Evolutionary conservation across 805 yeast species (phyloP).

Genomic region (Metahyphopichia silvanorum): DNA sequence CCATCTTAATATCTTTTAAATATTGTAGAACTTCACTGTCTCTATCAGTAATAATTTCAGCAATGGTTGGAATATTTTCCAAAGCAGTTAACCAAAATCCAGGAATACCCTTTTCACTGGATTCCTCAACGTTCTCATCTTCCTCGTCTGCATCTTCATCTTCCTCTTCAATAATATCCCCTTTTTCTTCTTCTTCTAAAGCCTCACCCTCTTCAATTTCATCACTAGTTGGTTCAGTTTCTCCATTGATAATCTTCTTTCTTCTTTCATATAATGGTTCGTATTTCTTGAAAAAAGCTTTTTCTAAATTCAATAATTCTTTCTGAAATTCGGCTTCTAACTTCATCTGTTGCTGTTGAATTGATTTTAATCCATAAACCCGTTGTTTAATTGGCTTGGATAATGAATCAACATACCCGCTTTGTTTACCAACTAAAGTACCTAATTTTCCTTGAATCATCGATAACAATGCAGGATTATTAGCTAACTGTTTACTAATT

Average conservation of each 20-base stretch:
- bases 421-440: slow-evolving; percentile 76
- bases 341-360: slow-evolving; percentile 76
- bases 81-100: slow-evolving; percentile 96
- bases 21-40: slow-evolving; percentile 78
- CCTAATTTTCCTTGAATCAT: slow-evolving; percentile 90
- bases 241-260: slow-evolving; percentile 68
- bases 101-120: slow-evolving; percentile 70
- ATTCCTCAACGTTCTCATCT: slow-evolving; percentile 41
- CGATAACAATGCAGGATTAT: slow-evolving; percentile 78
- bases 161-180: slow-evolving; percentile 32
- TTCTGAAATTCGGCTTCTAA: slow-evolving; percentile 89
- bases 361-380: slow-evolving; percentile 74
- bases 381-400: slow-evolving; percentile 72
- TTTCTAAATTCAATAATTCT: slow-evolving; percentile 83
- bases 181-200: slow-evolving; percentile 56
- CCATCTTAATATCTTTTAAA: slow-evolving; percentile 69
- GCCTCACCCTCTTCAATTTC: slow-evolving; percentile 79
- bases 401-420: slow-evolving; percentile 79
- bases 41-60: slow-evolving; percentile 83
- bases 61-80: slow-evolving; percentile 76
- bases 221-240: slow-evolving; percentile 68
- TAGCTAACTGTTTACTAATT: slow-evolving; percentile 51
- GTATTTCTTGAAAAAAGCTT: slow-evolving; percentile 68
- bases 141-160: slow-evolving; percentile 41
- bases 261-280: slow-evolving; percentile 75